Evolutionary conservation across 163 green algal genomes (phyloP).

Genomic region (Scenedesmus sp.): DNA sequence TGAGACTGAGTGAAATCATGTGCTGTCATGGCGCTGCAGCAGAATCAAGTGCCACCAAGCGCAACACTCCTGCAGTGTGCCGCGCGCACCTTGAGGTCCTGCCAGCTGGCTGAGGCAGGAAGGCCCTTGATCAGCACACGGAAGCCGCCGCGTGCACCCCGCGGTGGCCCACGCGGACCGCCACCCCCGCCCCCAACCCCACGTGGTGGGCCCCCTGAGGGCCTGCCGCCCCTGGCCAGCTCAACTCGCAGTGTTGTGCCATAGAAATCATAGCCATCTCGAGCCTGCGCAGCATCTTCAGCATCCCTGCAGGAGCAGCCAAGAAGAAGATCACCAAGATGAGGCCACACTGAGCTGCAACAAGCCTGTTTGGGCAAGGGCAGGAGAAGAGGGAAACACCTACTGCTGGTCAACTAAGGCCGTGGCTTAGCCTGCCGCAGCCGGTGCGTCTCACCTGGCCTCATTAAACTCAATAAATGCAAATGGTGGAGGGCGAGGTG

Average conservation of each 20-base stretch:
- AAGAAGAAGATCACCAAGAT: neutral
- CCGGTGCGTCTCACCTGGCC: conserved; percentile 56
- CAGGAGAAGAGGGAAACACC: neutral
- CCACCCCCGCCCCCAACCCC: conserved; percentile 50
- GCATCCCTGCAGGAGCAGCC: conserved; percentile 79
- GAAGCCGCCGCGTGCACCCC: conserved; percentile 60
- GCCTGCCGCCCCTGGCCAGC: conserved; percentile 76
- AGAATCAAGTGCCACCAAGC: neutral
- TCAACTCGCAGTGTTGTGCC: conserved; percentile 87
- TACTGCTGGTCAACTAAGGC: neutral
- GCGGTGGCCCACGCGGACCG: conserved; percentile 31
- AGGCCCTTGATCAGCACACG: conserved; percentile 87
- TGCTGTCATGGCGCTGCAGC: neutral
- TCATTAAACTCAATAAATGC: conserved; percentile 95
- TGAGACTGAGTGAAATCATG: no score
- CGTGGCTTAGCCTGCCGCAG: neutral
- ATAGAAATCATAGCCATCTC: conserved; percentile 93
- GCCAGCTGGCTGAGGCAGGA: conserved; percentile 89
- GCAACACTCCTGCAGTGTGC: neutral
- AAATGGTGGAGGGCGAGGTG: conserved; percentile 84
- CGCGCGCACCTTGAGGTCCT: conserved; percentile 90
- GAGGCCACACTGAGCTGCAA: neutral
- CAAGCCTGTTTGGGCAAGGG: neutral
- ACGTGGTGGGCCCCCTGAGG: conserved; percentile 5
- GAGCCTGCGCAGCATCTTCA: conserved; percentile 88